Evolutionary conservation across 176 grass and related monocot species (phyloP).

Genomic region (Triticum timopheevii): DNA sequence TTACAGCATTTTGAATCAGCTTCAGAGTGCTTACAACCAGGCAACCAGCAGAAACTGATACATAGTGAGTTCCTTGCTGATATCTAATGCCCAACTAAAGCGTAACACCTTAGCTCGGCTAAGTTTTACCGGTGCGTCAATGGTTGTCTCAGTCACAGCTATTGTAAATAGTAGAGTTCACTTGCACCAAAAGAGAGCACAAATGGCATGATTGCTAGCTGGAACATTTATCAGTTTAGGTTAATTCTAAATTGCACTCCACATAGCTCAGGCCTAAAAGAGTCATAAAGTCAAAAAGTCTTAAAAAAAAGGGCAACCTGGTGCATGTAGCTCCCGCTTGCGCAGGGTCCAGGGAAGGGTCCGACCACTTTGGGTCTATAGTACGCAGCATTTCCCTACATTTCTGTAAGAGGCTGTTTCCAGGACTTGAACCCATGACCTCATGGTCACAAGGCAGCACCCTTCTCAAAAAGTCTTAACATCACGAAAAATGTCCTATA

Average conservation of each 20-base stretch:
- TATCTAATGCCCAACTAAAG: slow-evolving; percentile 6
- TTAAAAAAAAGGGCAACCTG: too few species aligned
- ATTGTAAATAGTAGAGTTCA: slow-evolving; percentile 18
- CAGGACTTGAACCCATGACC: too few species aligned
- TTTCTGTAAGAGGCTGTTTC: too few species aligned
- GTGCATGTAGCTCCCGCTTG: too few species aligned
- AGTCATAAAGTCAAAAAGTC: neutral
- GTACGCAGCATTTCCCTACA: too few species aligned
- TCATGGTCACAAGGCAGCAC: too few species aligned
- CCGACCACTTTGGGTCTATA: too few species aligned
- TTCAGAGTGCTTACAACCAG: neutral
- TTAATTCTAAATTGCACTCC: neutral
- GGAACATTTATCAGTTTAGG: neutral
- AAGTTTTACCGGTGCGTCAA: neutral
- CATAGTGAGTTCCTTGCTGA: neutral
- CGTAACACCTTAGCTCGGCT: neutral
- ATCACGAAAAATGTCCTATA: neutral
- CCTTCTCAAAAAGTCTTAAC: neutral
- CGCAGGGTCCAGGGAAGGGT: too few species aligned
- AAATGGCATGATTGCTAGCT: neutral
- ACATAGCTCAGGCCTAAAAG: neutral
- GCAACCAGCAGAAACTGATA: slow-evolving; percentile 20
- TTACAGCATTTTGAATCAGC: slow-evolving; percentile 15
- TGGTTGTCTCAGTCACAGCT: slow-evolving; percentile 9
- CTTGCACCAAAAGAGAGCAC: neutral